Evolutionary conservation across 371 early-diverging fungal species (phyloP), one percentile per base, ranked within the genome.

Genomic region (Chytridiales sp.): DNA sequence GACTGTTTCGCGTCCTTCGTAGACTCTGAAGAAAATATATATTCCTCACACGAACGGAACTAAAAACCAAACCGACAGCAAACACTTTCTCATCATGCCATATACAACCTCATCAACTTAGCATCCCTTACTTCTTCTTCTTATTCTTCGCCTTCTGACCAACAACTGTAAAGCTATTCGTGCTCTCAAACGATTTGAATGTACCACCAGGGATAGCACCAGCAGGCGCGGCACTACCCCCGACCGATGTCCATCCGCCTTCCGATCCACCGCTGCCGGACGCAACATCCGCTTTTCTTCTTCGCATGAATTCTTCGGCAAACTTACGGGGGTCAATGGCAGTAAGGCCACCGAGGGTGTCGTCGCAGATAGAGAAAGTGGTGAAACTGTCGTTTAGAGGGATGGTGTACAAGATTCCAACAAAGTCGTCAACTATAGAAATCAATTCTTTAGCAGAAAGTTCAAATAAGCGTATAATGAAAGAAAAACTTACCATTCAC

Each of bases 291-390:
- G 68, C 67, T 24, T 61, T 64, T 11, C 77, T 66, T 6, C 74
- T 52, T 2, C 60, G 49, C 22, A 72, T 51, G 44, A 77, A 81
- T 56, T 78, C 82, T 15, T 74, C 76, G 17, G 76, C 76, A 60
- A 81, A 81, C 63, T 77, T 79, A 24, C 72, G 66, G 22, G 78
- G 69, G 58, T 81, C 78, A 48, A 81, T 79, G 19, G 78, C 73
- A 11, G 79, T 79, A 21, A 70, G 58, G 17, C 76, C 75, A n/a
- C 78, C 79, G 15, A 81, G 61, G 8, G 79, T 74, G 59, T 78
- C 79, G 53, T 75, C 75, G 61, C 82, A 81, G 38, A 81, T 69
- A 30, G 50, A 41, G 31, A 50, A 58, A 8, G 69, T 60, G 1
- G 77, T 77, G 11, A 60, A 48, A 4, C 74, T 19, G 29, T 81